These are phyloP conservation scores for Colletotrichum musae DNA, from an alignment of 2,329 filamentous ascomycete genomes.

Conservation along the genomic window DNA sequence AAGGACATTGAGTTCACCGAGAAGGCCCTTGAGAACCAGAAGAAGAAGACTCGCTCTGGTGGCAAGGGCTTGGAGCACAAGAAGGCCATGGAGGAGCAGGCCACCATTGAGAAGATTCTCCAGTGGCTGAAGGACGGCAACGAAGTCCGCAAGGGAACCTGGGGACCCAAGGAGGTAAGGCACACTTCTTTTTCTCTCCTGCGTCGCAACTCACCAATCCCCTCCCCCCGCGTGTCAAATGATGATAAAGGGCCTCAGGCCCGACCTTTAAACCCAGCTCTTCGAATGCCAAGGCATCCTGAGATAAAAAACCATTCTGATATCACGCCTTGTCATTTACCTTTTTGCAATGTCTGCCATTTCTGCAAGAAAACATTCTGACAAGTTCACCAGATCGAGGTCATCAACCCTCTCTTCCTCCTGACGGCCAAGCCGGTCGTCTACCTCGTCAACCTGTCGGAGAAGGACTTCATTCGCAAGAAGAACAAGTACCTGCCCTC, in stretches of 20 bases:
- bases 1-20: slow-evolving; percentile 99
- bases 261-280: slow-evolving; percentile 99
- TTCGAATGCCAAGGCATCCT: slow-evolving; percentile 92
- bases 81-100: slow-evolving; percentile 95
- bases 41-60: slow-evolving; percentile 95
- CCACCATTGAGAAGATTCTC: slow-evolving; percentile 91
- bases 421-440: slow-evolving; percentile 97
- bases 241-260: slow-evolving; percentile 98
- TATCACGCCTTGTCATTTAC: slow-evolving; percentile 37
- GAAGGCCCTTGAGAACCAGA: slow-evolving; percentile 91
- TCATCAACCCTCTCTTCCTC: slow-evolving; percentile 96
- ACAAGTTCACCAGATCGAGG: slow-evolving; percentile 80
- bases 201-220: neutral
- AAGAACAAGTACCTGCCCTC: slow-evolving; percentile 99
- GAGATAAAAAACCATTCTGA: slow-evolving; percentile 76
- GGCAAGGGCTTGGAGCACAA: slow-evolving; percentile 98
- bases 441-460: slow-evolving; percentile 96
- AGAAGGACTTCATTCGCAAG: slow-evolving; percentile 97
- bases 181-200: slow-evolving; percentile 43
- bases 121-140: slow-evolving; percentile 88
- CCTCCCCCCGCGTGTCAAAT: slow-evolving; percentile 64
- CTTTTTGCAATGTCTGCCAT: slow-evolving; percentile 41
- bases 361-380: slow-evolving; percentile 44
- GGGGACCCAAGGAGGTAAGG: slow-evolving; percentile 95
- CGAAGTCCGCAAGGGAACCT: slow-evolving; percentile 91